These are phyloP conservation scores for Solanum ossicruentum DNA, from an alignment of 257 asterid species.

Conservation along the genomic window DNA sequence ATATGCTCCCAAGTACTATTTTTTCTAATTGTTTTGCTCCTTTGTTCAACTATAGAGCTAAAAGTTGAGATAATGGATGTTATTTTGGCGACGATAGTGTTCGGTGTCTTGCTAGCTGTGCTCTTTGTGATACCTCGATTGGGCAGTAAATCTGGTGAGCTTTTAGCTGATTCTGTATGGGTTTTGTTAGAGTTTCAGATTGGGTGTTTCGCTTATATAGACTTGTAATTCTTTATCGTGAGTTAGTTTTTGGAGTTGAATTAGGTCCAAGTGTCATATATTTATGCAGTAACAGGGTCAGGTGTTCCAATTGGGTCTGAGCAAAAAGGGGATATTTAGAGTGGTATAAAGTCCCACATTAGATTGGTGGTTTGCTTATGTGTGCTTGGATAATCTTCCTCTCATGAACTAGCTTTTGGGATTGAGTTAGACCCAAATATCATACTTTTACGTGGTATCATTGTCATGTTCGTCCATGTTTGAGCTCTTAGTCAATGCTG, in stretches of 20 bases:
- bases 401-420: neutral
- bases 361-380: neutral
- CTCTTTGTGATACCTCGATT: constrained; percentile 35
- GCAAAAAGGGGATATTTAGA: neutral
- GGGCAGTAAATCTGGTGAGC: constrained; percentile 39
- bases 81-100: constrained; percentile 23
- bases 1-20: neutral
- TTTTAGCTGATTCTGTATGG: neutral
- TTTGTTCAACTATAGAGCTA: neutral
- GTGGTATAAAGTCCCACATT: neutral
- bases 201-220: neutral
- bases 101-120: constrained; percentile 38
- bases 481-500: neutral
- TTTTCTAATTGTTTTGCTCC: neutral
- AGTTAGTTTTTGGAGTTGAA: neutral
- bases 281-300: neutral
- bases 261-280: neutral
- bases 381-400: neutral
- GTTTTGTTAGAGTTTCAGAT: neutral
- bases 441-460: too few species aligned
- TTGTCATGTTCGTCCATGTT: neutral
- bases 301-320: neutral
- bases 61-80: constrained; percentile 34
- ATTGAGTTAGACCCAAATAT: neutral
- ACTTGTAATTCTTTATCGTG: neutral